These are phyloP conservation scores for Lachancea nothofagi DNA, from an alignment of 805 yeast species.

Conservation along the genomic window DNA sequence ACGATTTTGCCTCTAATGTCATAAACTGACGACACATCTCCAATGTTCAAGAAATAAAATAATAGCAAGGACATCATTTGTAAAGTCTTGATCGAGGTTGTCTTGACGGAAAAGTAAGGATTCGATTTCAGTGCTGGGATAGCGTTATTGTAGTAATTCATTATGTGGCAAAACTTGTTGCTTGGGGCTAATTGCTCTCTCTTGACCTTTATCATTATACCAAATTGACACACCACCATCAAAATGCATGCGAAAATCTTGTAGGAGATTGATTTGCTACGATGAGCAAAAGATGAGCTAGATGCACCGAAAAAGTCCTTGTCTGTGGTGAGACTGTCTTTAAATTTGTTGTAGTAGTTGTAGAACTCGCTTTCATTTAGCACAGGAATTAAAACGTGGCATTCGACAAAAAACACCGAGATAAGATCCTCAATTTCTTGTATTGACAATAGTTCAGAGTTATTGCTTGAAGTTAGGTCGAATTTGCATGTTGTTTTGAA, in stretches of 20 bases:
- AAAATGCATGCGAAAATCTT: constrained; percentile 28
- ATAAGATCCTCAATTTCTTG: constrained; percentile 55
- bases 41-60: constrained; percentile 64
- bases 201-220: constrained; percentile 25
- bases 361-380: constrained; percentile 66
- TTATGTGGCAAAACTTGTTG: constrained; percentile 16
- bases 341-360: constrained; percentile 41
- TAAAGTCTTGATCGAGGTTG: constrained; percentile 61
- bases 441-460: constrained; percentile 12
- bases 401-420: constrained; percentile 64
- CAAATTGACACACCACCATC: constrained; percentile 29
- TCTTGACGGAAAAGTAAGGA: constrained; percentile 50
- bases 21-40: constrained; percentile 70
- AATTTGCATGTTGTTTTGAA: constrained; percentile 22
- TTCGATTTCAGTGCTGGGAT: constrained; percentile 58
- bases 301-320: constrained; percentile 13
- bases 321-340: constrained; percentile 3
- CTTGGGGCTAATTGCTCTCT: constrained; percentile 11
- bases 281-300: constrained; percentile 13
- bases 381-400: constrained; percentile 69
- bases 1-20: constrained; percentile 69
- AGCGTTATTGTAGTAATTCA: constrained; percentile 49
- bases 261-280: constrained; percentile 22
- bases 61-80: constrained; percentile 66
- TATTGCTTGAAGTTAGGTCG: constrained; percentile 12